Percentiles rank a stretch among this genome's conserved stretches.
Conservation (phyloP, 2,329 filamentous ascomycete genomes). For the Graphiopsis chlorocephala region DNA sequence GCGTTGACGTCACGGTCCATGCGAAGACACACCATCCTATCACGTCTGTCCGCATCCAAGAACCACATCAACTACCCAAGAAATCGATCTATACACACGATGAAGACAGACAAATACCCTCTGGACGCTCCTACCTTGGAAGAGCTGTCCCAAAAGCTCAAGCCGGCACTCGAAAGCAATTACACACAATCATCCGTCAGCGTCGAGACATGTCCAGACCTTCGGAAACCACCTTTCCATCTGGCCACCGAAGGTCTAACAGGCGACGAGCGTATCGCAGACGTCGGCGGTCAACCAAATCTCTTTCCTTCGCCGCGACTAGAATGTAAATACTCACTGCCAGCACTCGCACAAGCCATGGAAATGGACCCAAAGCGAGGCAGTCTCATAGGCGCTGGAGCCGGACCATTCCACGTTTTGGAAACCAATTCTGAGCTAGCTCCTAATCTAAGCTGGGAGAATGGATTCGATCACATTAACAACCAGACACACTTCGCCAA, state of each 20-base stretch:
- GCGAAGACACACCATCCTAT: neutral
- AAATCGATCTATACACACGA: neutral
- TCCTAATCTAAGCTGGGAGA: constrained; percentile 30
- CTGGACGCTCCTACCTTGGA: constrained; percentile 27
- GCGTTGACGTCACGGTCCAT: neutral
- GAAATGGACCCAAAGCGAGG: constrained; percentile 24
- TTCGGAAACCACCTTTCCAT: constrained; percentile 26
- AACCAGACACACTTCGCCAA: constrained; percentile 36
- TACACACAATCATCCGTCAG: constrained; percentile 24
- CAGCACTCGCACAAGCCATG: constrained; percentile 28
- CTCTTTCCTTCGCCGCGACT: constrained; percentile 30
- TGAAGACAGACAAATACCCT: constrained; percentile 4
- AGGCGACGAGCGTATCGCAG: constrained; percentile 29
- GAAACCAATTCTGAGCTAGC: constrained; percentile 31
- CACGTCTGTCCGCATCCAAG: neutral
- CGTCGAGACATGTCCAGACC: constrained; percentile 28
- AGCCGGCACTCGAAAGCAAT: constrained; percentile 26
- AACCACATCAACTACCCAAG: neutral
- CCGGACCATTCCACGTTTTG: constrained; percentile 30
- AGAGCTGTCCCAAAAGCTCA: constrained; percentile 24
- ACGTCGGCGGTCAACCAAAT: constrained; percentile 33
- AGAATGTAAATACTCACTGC: constrained; percentile 30
- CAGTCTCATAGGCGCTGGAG: constrained; percentile 30
- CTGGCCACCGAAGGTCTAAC: constrained; percentile 29
- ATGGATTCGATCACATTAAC: constrained; percentile 21